These are phyloP conservation scores for Saposhnikovia divaricata DNA, from an alignment of 129 eudicot species.

Conservation along the genomic window DNA sequence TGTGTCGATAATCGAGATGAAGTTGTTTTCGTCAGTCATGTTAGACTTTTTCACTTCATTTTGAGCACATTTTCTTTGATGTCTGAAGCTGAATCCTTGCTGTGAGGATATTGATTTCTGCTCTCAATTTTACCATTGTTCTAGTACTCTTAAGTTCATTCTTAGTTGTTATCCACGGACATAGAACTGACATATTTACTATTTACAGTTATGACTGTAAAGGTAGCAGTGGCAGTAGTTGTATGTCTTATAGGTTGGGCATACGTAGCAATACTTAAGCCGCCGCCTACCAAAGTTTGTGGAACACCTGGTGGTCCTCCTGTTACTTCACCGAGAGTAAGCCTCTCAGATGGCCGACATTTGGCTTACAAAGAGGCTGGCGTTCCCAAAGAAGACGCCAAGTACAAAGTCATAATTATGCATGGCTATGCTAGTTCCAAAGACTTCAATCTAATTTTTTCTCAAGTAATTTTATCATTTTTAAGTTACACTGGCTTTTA, in stretches of 20 bases:
- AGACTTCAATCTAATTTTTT: slow-evolving; percentile 39
- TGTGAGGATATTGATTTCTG: neutral
- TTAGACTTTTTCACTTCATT: too few relatives aligned
- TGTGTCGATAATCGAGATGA: neutral
- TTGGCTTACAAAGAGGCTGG: slow-evolving; percentile 65
- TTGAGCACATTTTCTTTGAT: neutral
- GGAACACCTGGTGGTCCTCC: slow-evolving; percentile 86
- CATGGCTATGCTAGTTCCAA: slow-evolving; percentile 73
- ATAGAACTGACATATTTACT: neutral
- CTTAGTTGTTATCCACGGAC: neutral
- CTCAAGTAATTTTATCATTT: slow-evolving; percentile 35
- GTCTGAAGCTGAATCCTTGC: neutral
- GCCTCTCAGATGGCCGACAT: slow-evolving; percentile 67
- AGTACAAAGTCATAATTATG: slow-evolving; percentile 45
- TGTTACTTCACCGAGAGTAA: slow-evolving; percentile 58
- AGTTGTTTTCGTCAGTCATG: too few relatives aligned
- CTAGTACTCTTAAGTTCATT: neutral
- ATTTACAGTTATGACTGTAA: slow-evolving; percentile 47
- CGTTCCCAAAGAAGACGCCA: slow-evolving; percentile 47
- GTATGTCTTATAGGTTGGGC: slow-evolving; percentile 41
- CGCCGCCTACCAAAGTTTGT: slow-evolving; percentile 48
- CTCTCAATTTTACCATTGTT: neutral
- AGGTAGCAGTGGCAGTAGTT: slow-evolving; percentile 33
- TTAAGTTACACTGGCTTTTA: neutral
- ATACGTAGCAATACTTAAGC: slow-evolving; percentile 39